A percentile compares a stretch with the other conserved stretches of the same genome.
These are phyloP conservation scores for Penicillium taxi DNA, from an alignment of 495 filamentous ascomycete species.

Conservation along the genomic window DNA sequence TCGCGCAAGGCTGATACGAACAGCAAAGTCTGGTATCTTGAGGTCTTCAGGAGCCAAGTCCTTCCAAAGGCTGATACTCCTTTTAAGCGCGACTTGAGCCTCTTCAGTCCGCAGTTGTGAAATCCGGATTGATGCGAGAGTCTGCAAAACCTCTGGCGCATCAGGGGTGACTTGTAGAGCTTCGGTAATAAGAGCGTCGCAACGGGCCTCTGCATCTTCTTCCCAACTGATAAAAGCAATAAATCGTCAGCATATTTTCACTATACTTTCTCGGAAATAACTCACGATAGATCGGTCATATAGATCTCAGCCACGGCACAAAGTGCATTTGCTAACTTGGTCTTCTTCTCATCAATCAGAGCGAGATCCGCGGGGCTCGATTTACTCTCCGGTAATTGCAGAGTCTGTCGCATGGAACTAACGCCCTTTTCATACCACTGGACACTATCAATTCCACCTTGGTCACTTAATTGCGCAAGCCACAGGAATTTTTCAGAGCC, in stretches of 20 bases:
- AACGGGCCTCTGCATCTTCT: conserved; percentile 73
- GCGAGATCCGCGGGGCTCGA: conserved; percentile 33
- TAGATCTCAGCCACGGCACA: conserved; percentile 91
- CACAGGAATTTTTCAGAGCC: conserved; percentile 94
- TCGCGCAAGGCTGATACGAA: conserved; percentile 71
- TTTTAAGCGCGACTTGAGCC: conserved; percentile 64
- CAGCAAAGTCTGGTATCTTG: conserved; percentile 71
- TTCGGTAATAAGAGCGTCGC: conserved; percentile 79
- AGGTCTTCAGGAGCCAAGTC: conserved; percentile 57
- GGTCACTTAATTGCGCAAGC: conserved; percentile 85
- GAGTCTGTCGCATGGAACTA: conserved; percentile 54
- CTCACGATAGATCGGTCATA: conserved; percentile 85
- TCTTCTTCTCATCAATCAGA: conserved; percentile 57
- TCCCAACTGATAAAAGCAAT: conserved; percentile 55
- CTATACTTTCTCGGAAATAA: too few relatives aligned
- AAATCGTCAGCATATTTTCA: conserved; percentile 9
- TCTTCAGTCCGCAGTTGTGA: conserved; percentile 73
- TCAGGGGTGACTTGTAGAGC: conserved; percentile 69
- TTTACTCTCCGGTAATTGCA: conserved; percentile 45
- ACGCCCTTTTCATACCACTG: conserved; percentile 82
- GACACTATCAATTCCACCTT: conserved; percentile 77
- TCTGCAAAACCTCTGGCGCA: conserved; percentile 79
- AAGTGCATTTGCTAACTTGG: conserved; percentile 73
- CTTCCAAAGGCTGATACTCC: conserved; percentile 73
- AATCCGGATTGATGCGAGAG: conserved; percentile 85